These are phyloP conservation scores for Ramaria rubella DNA, from an alignment of 768 basidiomycete genomes.

Conservation along the genomic window DNA sequence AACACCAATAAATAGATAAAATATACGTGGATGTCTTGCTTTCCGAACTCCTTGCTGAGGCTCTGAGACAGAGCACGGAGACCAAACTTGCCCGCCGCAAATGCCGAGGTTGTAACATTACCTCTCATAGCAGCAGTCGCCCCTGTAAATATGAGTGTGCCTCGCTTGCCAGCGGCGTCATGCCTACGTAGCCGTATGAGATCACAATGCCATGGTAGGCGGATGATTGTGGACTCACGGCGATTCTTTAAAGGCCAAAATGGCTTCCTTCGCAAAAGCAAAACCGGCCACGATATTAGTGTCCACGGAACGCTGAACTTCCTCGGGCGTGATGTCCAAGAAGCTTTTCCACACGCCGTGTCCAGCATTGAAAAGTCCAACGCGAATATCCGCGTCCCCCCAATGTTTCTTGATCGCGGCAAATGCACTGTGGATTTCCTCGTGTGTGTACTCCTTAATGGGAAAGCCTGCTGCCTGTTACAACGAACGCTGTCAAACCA, in stretches of 20 bases:
- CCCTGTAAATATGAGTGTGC: constrained; percentile 65
- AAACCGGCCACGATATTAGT: constrained; percentile 53
- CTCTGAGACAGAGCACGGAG: constrained; percentile 61
- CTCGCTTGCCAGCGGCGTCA: constrained; percentile 43
- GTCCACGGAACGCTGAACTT: constrained; percentile 45
- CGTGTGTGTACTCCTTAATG: constrained; percentile 33
- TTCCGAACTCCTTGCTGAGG: constrained; percentile 67
- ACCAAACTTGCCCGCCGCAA: constrained; percentile 60
- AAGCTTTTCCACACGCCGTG: constrained; percentile 59
- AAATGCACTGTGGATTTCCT: constrained; percentile 37
- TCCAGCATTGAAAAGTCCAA: constrained; percentile 59
- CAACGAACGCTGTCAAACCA: background rate
- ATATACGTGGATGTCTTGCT: constrained; percentile 62
- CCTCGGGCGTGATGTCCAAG: constrained; percentile 53
- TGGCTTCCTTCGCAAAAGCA: constrained; percentile 54
- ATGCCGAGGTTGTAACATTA: constrained; percentile 51
- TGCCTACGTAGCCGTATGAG: constrained; percentile 10
- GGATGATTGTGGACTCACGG: no score
- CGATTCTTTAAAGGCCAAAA: constrained; percentile 45
- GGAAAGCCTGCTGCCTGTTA: constrained; percentile 52
- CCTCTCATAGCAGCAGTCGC: constrained; percentile 65
- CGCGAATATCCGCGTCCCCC: constrained; percentile 46
- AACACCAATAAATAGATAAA: background rate
- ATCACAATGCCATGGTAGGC: background rate
- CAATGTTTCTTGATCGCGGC: constrained; percentile 44